Conservation (phyloP, 2,329 filamentous ascomycete genomes). For the Mycocentrospora acerina region DNA sequence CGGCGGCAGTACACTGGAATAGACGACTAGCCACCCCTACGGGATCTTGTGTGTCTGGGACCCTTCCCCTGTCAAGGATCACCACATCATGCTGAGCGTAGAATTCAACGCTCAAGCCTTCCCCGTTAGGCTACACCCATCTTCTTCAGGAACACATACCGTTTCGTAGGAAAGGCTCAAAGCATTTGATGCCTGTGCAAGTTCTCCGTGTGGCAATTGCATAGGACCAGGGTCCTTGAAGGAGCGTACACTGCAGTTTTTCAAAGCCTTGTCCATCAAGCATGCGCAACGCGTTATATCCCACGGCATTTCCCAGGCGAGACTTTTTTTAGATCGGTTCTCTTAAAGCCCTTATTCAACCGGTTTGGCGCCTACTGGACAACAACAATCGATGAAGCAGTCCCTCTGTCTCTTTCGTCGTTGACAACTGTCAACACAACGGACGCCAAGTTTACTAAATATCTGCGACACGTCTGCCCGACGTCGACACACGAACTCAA, state of each 20-base stretch:
- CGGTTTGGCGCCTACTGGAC: no score
- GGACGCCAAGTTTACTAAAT: constrained; percentile 29
- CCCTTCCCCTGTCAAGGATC: constrained; percentile 44
- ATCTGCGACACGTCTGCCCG: constrained; percentile 44
- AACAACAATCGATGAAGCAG: constrained; percentile 25
- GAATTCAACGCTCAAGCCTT: constrained; percentile 44
- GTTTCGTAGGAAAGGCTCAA: constrained; percentile 45
- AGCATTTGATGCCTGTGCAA: constrained; percentile 42
- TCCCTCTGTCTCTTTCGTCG: constrained; percentile 35
- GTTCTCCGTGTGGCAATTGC: constrained; percentile 47
- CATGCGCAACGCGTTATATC: constrained; percentile 43
- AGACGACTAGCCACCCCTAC: constrained; percentile 40
- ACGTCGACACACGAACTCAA: constrained; percentile 36
- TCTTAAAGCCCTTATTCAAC: no score
- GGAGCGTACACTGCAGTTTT: constrained; percentile 40
- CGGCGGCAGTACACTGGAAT: constrained; percentile 38
- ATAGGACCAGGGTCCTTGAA: constrained; percentile 42
- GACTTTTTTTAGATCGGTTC: constrained; percentile 16
- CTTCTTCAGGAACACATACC: constrained; percentile 46
- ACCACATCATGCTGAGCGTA: constrained; percentile 50
- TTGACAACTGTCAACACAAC: constrained; percentile 47
- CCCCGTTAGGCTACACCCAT: constrained; percentile 45
- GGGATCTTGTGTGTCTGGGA: constrained; percentile 42
- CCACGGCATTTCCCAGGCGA: constrained; percentile 39
- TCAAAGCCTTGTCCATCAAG: constrained; percentile 43